These are phyloP conservation scores for Ilyonectria robusta DNA, from an alignment of 2,329 filamentous ascomycete species.

Conservation along the genomic window DNA sequence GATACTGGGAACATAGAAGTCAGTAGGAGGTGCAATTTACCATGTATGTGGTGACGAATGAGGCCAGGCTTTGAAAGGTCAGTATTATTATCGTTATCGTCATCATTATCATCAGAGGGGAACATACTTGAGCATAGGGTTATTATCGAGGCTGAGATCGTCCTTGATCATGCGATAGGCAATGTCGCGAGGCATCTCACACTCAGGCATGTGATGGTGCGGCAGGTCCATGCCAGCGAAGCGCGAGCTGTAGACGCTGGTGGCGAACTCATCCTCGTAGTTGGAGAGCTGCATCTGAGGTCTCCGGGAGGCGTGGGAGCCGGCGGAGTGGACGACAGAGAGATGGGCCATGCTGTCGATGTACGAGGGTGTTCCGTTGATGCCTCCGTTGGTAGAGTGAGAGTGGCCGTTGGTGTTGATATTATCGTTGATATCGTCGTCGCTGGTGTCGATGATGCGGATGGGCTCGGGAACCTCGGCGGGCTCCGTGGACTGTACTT, in stretches of 20 bases:
- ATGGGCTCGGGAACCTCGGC: constrained; percentile 42
- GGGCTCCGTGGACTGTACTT: constrained; percentile 31
- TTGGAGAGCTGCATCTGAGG: constrained; percentile 63
- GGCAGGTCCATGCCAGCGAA: constrained; percentile 88
- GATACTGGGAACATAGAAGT: constrained; percentile 19
- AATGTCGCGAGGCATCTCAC: constrained; percentile 90
- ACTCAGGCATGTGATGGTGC: constrained; percentile 87
- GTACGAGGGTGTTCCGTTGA: constrained; percentile 39
- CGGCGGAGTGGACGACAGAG: constrained; percentile 48
- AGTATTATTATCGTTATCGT: constrained; percentile 6
- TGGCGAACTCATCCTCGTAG: constrained; percentile 74
- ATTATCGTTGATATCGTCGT: constrained; percentile 42
- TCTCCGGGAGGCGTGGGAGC: constrained; percentile 42
- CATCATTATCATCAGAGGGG: background rate
- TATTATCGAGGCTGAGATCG: constrained; percentile 91
- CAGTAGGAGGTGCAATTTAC: constrained; percentile 57
- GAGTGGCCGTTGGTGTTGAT: constrained; percentile 47
- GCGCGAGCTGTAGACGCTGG: constrained; percentile 88
- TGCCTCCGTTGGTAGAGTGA: constrained; percentile 41
- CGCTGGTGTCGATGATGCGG: constrained; percentile 52
- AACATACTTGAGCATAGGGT: constrained; percentile 84
- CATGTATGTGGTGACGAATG: constrained; percentile 98
- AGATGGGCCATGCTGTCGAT: constrained; percentile 66
- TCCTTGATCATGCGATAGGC: constrained; percentile 99
- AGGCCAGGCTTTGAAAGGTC: constrained; percentile 76